A percentile compares a stretch with the other conserved stretches of the same genome.
phyloP scores from a whole-genome alignment of 2,329 filamentous ascomycete genomes.

The Epicoccum nigrum region DNA sequence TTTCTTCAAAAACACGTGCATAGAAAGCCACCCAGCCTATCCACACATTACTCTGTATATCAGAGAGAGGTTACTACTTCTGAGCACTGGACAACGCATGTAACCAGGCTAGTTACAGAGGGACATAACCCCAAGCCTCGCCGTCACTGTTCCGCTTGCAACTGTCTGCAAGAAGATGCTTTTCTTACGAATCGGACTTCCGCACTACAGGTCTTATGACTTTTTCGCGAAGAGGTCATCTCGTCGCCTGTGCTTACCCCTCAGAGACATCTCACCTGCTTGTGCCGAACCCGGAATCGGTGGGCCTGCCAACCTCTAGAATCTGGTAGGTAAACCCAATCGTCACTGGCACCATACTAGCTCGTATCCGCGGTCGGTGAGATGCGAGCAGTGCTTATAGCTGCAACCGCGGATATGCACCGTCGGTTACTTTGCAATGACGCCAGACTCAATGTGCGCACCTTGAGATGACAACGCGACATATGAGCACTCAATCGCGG shows the following conservation, averaged over 20 bases:
- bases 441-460: too few species aligned
- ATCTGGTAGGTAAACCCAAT: neutral
- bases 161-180: neutral
- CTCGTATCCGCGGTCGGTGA: neutral
- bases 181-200: neutral
- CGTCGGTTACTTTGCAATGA: too few species aligned
- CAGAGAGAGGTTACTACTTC: too few species aligned
- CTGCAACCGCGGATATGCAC: neutral
- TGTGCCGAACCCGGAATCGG: slow-evolving; percentile 2
- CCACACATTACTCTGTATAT: too few species aligned
- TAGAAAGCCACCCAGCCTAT: too few species aligned
- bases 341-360: neutral
- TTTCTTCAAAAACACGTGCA: too few species aligned
- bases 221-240: neutral
- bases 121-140: too few species aligned
- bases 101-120: too few species aligned
- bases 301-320: slow-evolving; percentile 6
- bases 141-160: too few species aligned
- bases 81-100: too few species aligned
- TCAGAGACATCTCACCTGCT: slow-evolving; percentile 3
- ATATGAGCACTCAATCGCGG: too few species aligned
- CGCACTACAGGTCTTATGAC: neutral
- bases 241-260: slow-evolving; percentile 1
- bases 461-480: too few species aligned
- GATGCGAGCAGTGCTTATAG: neutral